A percentile compares a stretch with the other conserved stretches of the same genome.
Conservation (phyloP, 257 asterid species). For the Cordia subcordata region DNA sequence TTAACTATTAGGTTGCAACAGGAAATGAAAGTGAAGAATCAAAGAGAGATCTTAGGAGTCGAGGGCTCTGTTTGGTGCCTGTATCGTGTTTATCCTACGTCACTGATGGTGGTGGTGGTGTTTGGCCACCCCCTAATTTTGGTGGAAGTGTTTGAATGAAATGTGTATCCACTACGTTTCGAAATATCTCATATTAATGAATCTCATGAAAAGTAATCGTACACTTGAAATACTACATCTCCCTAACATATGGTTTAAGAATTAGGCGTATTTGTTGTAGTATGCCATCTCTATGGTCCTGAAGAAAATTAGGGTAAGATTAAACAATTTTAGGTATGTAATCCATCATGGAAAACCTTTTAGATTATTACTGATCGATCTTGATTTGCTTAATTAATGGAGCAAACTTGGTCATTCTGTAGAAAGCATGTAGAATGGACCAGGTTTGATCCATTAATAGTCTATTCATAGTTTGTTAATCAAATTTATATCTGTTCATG, state of each 20-base stretch:
- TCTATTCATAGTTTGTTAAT: conserved; percentile 38
- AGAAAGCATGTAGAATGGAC: conserved; percentile 53
- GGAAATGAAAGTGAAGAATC: conserved; percentile 38
- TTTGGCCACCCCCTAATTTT: conserved; percentile 70
- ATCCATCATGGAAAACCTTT: not conserved
- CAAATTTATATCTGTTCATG: not conserved
- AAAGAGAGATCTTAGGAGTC: conserved; percentile 56
- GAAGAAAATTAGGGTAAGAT: not conserved
- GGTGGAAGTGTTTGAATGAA: conserved; percentile 38
- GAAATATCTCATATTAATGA: not conserved
- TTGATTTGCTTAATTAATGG: conserved; percentile 39
- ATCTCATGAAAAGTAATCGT: not conserved
- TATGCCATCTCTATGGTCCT: not conserved
- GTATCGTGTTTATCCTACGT: conserved; percentile 68
- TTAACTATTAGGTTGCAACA: conserved; percentile 19
- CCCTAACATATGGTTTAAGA: too few species aligned
- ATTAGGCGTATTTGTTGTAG: too few species aligned
- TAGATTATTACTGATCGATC: too few species aligned
- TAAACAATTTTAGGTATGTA: not conserved
- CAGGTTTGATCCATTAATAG: conserved; percentile 81
- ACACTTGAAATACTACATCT: too few species aligned
- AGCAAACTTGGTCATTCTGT: conserved; percentile 83
- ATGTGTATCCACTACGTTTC: not conserved
- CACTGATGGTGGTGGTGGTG: conserved; percentile 54
- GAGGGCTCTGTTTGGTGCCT: conserved; percentile 86